Base-by-base conservation (phyloP, 768 basidiomycete genomes). In the Suillus subluteus region DNA sequence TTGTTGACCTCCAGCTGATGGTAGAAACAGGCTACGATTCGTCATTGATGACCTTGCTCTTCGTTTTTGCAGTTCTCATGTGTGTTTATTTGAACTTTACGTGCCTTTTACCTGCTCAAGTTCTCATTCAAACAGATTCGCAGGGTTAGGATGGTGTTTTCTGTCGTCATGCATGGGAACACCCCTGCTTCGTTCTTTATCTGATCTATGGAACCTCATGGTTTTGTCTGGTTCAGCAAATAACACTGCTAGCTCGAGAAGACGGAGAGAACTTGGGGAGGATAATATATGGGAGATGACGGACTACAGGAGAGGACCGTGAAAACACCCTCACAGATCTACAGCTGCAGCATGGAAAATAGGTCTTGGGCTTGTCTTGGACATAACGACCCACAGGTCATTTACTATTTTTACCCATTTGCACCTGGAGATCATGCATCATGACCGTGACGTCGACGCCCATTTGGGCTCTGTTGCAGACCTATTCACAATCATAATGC, bases 81-180 rank as follows among this genome's bases (percentile, higher is more conserved):
- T 86, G 73, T 59, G 52, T 62, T 35, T 43, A 38, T 65, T 58
- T 48, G 54, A 18, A 46, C 38, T 65, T 62, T 61, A 50, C 55
- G 15, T 44, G 26, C 23, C 55, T 8, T 13, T 12, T 35, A n/a
- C 55, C 16, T n/a, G 26, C 43, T 66, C 61, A 63, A 7, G 21
- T 59, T 43, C 32, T 30, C 59, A 35, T 13, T 44, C 71, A 55
- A 18, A 30, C 21, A 88, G 86, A 46, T 73, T 83, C 46, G 81
- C 83, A 18, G 79, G 84, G 37, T 71, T 90, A 8, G 82, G 83
- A 50, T 90, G 90, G 87, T 91, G 90, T 72, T 75, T 90, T 66
- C 75, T 91, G 61, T 89, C 88, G 41, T 90, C 89, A 8, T 90
- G 90, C 78, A 74, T 91, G 66, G 90, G 90, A 37, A 78, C 79